Evolutionary conservation across 805 yeast species (phyloP), one percentile per base, ranked within the genome.

Genomic region (Komagataella populi): DNA sequence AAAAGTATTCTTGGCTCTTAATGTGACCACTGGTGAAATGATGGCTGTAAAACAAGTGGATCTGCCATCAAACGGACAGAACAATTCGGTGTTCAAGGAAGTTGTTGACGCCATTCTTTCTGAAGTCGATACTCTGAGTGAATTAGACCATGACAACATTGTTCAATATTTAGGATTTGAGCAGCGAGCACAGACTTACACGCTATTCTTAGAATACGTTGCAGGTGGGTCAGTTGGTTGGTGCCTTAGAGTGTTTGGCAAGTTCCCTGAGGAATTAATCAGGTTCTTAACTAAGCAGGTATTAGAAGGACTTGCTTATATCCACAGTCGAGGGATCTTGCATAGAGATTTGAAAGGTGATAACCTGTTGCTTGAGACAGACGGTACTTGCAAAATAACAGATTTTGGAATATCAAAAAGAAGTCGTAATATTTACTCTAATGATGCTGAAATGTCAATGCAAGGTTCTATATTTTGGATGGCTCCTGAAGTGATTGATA

Each of bases 381-480:
- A 93, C 63, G 99, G 99, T 24, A 80, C 89, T 10, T 87, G 96
- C 66, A 93, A 93, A 67, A 93, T 93, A 48, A 84, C 96, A 12
- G 99, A 93, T 66, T 93, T 93, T 69, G 99, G 99, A 48, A 93
- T 93, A 50, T 89, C 97, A 46, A 90, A 88, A 63, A 80, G 81
- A 60, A 80, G 88, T 10, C 77, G 81, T 47, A 90, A 93, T 62
- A 87, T 91, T 22, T 91, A 93, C 63, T 82, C 86, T 30, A 89
- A 93, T 64, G 82, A 87, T 59, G 88, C 96, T 3, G 96, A 88
- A 51, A 87, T 90, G 96, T 90, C 97, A 10, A 64, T 67, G 55
- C 96, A 95, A 66, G 99, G 99, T 22, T 90, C 99, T 0, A 88
- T 95, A 1, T 93, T 90, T 65, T 93, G 99, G 99, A 93, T 93